Evolutionary conservation across 257 asterid genomes (phyloP), one percentile per base, ranked within the genome.

Genomic region (Ocimum tenuiflorum): DNA sequence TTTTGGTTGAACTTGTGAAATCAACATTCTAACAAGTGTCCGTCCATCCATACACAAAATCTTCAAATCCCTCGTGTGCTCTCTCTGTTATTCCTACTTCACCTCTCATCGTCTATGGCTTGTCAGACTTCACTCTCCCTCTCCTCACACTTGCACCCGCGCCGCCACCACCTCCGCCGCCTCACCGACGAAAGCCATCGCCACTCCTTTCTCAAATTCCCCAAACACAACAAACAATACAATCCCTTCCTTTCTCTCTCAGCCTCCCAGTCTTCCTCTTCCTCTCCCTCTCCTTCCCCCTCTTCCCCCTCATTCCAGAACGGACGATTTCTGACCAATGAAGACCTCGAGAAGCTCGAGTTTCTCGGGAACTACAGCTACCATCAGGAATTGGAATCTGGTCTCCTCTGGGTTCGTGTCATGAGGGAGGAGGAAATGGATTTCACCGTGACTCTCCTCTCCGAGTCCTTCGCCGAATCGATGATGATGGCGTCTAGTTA

Each of bases 381-480:
- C 78, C 80, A 75, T 63, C 85, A 83, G 56, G 79, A 90, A 79
- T 67, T 94, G 73, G 82, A 76, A 75, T 78, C 92, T 14, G 99
- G 99, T 72, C 74, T 83, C 12, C 81, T 94, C 17, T 81, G 79
- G 76, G 75, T 86, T 39, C 90, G 95, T 27, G 63, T 80, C 17
- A 90, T 88, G 97, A 76, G 81, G 82, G 86, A 81, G 24, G 97
- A 90, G 70, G 97, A 94, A 65, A 72, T 85, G 76, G 97, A 90
- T 64, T 74, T 82, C 70, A 73, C 95, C 0, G 95, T 73, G 13
- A 56, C 83, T 48, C 76, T 90, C 60, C 76, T 27, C 31, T 27
- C 31, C 0, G 95, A 94, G 54, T 88, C 96, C 1, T 90, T 94
- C 71, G 94, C 94, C 0, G 99, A 94, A 45, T 88, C 96, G 17